These are phyloP conservation scores for Adansonia rubrostipa DNA, from an alignment of 441 rosid genomes.

Conservation along the genomic window DNA sequence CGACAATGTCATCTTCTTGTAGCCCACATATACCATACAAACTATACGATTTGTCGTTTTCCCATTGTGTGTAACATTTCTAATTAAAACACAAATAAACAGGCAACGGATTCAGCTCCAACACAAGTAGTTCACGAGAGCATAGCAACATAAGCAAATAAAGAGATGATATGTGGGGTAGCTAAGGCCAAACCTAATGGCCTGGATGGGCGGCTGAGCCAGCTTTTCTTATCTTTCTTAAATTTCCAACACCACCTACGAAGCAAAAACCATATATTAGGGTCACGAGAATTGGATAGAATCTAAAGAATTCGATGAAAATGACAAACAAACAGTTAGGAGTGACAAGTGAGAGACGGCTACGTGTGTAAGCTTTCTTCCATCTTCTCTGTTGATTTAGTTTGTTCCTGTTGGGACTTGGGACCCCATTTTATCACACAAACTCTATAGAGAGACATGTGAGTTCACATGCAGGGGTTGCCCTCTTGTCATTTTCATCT, in stretches of 20 bases:
- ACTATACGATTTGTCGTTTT: too few relatives aligned
- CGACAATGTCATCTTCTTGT: too few relatives aligned
- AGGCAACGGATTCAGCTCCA: too few relatives aligned
- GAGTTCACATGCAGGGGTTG: slow-evolving; percentile 26
- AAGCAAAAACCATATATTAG: background rate
- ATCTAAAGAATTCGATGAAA: background rate
- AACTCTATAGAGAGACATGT: slow-evolving; percentile 17
- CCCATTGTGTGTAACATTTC: too few relatives aligned
- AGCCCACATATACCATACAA: too few relatives aligned
- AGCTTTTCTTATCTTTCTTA: slow-evolving; percentile 3
- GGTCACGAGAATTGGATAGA: slow-evolving; percentile 30
- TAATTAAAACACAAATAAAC: too few relatives aligned
- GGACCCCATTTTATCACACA: background rate
- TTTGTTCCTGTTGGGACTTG: background rate
- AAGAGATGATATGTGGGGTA: too few relatives aligned
- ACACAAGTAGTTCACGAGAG: too few relatives aligned
- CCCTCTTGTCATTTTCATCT: slow-evolving; percentile 16
- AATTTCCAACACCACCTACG: slow-evolving; percentile 28
- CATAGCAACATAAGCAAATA: too few relatives aligned
- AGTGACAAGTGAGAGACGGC: background rate
- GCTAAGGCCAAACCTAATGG: too few relatives aligned
- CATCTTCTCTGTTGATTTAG: background rate
- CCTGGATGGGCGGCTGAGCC: slow-evolving; percentile 25
- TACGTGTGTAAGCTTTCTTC: background rate
- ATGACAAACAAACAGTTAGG: slow-evolving; percentile 14